Evolutionary conservation across 192 early-diverging fungal species (phyloP).

Genomic region (Gorgonomyces haynaldii): DNA sequence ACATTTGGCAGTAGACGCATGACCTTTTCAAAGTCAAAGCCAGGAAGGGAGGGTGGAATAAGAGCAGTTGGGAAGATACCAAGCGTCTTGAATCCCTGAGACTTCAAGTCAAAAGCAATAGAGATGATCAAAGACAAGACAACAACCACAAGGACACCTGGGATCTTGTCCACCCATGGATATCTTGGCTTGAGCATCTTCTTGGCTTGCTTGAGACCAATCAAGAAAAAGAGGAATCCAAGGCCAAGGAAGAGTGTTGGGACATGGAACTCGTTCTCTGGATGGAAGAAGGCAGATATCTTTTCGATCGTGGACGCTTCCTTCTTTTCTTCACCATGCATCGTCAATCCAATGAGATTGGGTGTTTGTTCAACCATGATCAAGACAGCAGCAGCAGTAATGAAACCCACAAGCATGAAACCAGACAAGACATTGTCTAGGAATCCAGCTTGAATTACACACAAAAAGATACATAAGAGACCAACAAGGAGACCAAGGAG

Average conservation of each 20-base stretch:
- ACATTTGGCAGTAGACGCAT: constrained; percentile 12
- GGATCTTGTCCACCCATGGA: not conserved
- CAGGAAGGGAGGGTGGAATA: constrained; percentile 10
- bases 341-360: constrained; percentile 2
- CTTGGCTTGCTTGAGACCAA: not conserved
- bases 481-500: constrained; percentile 22
- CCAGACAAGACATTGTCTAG: constrained; percentile 29
- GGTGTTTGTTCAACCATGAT: constrained; percentile 6
- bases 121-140: constrained; percentile 3
- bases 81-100: constrained; percentile 18
- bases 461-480: constrained; percentile 11
- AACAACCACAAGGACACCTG: not conserved
- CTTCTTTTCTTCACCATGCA: not conserved
- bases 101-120: constrained; percentile 10
- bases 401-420: constrained; percentile 18
- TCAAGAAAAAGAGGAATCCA: not conserved
- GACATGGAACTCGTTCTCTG: too few relatives aligned
- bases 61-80: constrained; percentile 22
- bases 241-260: constrained; percentile 9
- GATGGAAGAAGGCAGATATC: too few relatives aligned
- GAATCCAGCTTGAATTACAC: constrained; percentile 22
- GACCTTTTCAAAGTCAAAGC: constrained; percentile 12
- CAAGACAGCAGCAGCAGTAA: constrained; percentile 1
- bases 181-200: not conserved
- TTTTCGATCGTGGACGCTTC: too few relatives aligned